Evolutionary conservation across 2,329 filamentous ascomycete genomes (phyloP), one percentile per base, ranked within the genome.

Genomic region (Talaromyces sp.): DNA sequence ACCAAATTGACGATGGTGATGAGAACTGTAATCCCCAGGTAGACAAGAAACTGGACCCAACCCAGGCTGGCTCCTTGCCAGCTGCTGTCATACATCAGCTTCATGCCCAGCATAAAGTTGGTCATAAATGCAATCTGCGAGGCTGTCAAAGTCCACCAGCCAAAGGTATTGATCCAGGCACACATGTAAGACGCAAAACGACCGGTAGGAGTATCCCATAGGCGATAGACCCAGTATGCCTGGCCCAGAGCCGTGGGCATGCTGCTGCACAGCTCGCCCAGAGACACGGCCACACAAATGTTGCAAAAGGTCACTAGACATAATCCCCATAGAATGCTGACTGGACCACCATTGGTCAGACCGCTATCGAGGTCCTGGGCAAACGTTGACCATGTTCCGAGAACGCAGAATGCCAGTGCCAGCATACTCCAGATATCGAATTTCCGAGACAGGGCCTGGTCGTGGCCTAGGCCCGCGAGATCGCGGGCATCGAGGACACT

Each of bases 241-340:
- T 86, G 84, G 0, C 84, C 84, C 2, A 86, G 72, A 0, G 84
- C 83, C 0, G 83, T 86, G 4, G 84, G 84, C 83, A 86, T 85
- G 63, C 78, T 80, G 63, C 81, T 84, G 66, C 78, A 80, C 51
- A 85, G 73, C 69, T 86, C 83, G 53, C 82, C 83, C 46, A 85
- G 73, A 3, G 82, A 84, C 3, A 83, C 64, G 13, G 81, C 82
- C 46, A 85, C 81, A 60, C 81, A 84, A 1, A 82, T 56, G 59
- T 82, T 83, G 66, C 82, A 84, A 32, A 71, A 63, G 6, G 80
- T 80, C 60, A 84, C 82, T n/a, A 84, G 75, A 4, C 76, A 70
- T 6, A 85, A 71, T 1, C 82, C 82, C 82, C 82, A 85, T 59
- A 85, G 77, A 38, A 85, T 82, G 38, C 77, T 77, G 13, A 84